phyloP scores from a whole-genome alignment of 2,329 filamentous ascomycete genomes.

The Fusarium sp. region DNA sequence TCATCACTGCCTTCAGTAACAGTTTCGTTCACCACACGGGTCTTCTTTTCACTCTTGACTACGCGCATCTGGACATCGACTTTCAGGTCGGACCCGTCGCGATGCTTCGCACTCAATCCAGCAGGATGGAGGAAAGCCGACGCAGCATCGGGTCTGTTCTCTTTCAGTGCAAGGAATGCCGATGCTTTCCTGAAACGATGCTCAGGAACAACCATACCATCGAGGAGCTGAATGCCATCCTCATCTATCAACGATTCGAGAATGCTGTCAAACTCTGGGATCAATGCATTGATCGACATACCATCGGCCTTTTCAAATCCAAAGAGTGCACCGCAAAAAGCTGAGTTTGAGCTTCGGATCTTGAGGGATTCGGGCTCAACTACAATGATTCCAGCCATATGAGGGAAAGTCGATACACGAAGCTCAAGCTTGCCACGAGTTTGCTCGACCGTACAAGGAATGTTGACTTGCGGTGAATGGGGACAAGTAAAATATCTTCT shows the following conservation, averaged over 20 bases:
- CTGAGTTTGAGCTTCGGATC: constrained; percentile 93
- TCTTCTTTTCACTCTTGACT: constrained; percentile 84
- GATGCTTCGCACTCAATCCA: constrained; percentile 85
- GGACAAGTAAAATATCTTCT: constrained; percentile 86
- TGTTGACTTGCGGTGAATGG: constrained; percentile 79
- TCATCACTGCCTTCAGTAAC: constrained; percentile 71
- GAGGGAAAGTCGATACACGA: constrained; percentile 91
- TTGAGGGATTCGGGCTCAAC: constrained; percentile 81
- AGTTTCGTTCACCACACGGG: constrained; percentile 69
- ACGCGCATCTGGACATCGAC: constrained; percentile 98
- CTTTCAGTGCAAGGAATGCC: constrained; percentile 83
- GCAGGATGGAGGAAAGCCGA: constrained; percentile 85
- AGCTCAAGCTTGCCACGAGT: constrained; percentile 76
- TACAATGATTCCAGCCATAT: constrained; percentile 97
- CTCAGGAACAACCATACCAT: constrained; percentile 97
- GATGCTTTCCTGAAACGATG: constrained; percentile 93
- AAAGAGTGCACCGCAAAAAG: constrained; percentile 92
- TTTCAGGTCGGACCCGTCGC: constrained; percentile 90
- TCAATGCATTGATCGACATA: constrained; percentile 79
- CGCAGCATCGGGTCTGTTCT: constrained; percentile 82
- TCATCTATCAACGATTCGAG: constrained; percentile 85
- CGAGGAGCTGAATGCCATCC: constrained; percentile 82
- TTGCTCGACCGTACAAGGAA: constrained; percentile 85
- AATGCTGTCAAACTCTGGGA: constrained; percentile 88
- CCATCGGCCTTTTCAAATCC: constrained; percentile 88